Conservation (phyloP, 805 yeast genomes). For the Wickerhamomyces kurtzmanii region DNA sequence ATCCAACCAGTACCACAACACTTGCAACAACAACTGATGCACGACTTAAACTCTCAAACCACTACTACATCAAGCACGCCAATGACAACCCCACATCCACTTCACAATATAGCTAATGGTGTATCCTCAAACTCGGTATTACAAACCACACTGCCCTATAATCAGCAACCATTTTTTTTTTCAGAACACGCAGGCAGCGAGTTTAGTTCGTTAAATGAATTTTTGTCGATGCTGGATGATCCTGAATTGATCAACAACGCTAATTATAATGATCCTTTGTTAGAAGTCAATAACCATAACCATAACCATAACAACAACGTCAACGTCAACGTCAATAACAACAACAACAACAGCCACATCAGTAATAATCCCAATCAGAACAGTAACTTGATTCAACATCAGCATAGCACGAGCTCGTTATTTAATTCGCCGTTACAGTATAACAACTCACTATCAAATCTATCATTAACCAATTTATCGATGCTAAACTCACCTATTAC, state of each 20-base stretch:
- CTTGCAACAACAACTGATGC: conserved; percentile 8
- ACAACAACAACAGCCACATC: conserved; percentile 1
- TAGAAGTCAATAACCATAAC: conserved; percentile 3
- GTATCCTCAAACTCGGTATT: background rate
- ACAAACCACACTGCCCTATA: conserved; percentile 2
- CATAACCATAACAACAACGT: conserved; percentile 7
- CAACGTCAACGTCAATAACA: conserved; percentile 4
- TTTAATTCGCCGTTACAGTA: conserved; percentile 1
- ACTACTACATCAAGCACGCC: background rate
- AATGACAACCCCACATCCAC: background rate
- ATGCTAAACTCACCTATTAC: conserved; percentile 13
- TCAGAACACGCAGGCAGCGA: conserved; percentile 93
- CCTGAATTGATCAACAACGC: conserved; percentile 44
- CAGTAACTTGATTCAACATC: conserved; percentile 1
- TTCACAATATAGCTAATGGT: background rate
- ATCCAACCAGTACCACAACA: conserved; percentile 12
- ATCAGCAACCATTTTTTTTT: conserved; percentile 69
- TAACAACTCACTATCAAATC: conserved; percentile 14
- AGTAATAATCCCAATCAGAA: conserved; percentile 1
- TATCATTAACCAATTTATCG: conserved; percentile 13
- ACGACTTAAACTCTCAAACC: background rate
- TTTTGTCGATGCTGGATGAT: conserved; percentile 83
- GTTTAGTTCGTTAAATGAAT: conserved; percentile 82
- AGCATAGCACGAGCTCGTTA: conserved; percentile 1
- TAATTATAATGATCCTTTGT: conserved; percentile 1